phyloP scores from a whole-genome alignment of 306 rosid species.

The Crotalaria pallida region DNA sequence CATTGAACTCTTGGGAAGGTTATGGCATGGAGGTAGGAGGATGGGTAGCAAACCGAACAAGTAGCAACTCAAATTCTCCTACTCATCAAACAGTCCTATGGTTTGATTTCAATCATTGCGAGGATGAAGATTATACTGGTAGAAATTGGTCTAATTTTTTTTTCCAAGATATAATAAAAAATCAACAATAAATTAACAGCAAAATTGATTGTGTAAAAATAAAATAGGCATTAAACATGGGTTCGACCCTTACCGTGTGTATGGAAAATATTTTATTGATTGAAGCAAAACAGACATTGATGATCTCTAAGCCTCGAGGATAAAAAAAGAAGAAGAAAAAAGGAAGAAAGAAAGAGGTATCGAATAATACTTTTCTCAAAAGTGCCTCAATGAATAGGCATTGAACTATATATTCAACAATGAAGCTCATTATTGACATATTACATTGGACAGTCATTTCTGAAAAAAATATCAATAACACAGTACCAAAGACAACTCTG shows the following conservation, averaged over 20 bases:
- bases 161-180: no score
- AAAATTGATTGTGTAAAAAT: neutral
- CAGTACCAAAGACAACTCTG: neutral
- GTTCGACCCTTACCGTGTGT: no score
- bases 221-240: no score
- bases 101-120: neutral
- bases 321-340: no score
- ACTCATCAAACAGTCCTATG: no score
- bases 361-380: neutral
- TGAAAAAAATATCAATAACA: neutral
- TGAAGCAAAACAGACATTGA: no score
- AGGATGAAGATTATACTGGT: neutral
- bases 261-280: no score
- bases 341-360: neutral
- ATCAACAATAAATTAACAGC: neutral
- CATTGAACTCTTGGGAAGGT: no score
- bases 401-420: neutral
- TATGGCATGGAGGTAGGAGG: no score
- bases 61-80: neutral
- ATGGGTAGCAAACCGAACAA: neutral
- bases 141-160: neutral
- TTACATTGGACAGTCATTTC: neutral
- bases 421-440: conserved; percentile 13
- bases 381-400: neutral
- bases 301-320: no score